Evolutionary conservation across 2,329 filamentous ascomycete species (phyloP).

Genomic region (Tolypocladium paradoxum): DNA sequence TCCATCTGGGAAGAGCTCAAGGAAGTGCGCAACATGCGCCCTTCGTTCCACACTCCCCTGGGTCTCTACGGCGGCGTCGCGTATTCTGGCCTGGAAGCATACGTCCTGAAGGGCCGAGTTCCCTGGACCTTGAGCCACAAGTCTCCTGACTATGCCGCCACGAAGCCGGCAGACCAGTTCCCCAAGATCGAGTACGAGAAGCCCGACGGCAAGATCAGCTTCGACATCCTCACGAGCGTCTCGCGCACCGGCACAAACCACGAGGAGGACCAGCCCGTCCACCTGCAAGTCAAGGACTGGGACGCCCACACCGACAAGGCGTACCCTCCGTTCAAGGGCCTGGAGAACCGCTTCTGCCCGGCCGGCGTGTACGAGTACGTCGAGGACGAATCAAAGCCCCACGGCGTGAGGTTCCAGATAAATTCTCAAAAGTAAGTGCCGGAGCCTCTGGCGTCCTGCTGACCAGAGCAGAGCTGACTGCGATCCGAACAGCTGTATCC

Average conservation of each 20-base stretch:
- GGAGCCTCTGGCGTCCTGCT: constrained; percentile 1
- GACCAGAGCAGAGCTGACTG: constrained; percentile 1
- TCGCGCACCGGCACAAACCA: constrained; percentile 95
- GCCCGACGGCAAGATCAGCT: constrained; percentile 87
- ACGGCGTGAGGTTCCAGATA: constrained; percentile 93
- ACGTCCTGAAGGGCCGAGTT: constrained; percentile 68
- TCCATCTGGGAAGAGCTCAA: constrained; percentile 90
- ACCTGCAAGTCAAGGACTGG: constrained; percentile 92
- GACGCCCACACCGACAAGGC: constrained; percentile 75
- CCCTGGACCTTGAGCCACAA: constrained; percentile 93
- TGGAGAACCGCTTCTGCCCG: constrained; percentile 95
- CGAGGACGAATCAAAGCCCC: constrained; percentile 76
- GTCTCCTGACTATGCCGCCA: constrained; percentile 64
- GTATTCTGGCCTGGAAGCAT: constrained; percentile 91
- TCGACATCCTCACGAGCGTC: constrained; percentile 93
- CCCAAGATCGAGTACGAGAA: constrained; percentile 93
- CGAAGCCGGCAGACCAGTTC: constrained; percentile 68
- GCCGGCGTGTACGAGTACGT: constrained; percentile 98
- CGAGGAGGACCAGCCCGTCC: constrained; percentile 95
- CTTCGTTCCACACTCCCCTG: constrained; percentile 80
- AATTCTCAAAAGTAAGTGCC: constrained; percentile 85
- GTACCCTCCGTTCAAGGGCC: constrained; percentile 78
- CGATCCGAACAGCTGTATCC: constrained; percentile 62
- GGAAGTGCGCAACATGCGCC: constrained; percentile 94
- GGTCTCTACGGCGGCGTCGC: constrained; percentile 82